Percentiles rank a stretch among this genome's conserved stretches.
Conservation (phyloP, 306 rosid species). For the Ochetophila trinervis region DNA sequence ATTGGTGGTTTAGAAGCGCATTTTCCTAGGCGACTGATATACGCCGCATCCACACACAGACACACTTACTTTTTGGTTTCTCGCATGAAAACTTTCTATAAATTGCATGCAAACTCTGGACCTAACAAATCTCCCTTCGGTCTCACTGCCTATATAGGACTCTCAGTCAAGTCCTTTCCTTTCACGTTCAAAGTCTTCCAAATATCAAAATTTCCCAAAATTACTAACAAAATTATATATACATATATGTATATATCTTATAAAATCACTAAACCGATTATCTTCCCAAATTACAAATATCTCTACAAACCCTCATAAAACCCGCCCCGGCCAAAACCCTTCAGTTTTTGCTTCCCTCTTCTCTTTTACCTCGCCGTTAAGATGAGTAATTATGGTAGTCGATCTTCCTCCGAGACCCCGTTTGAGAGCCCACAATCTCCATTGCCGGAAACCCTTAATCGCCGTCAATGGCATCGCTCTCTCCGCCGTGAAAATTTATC, state of each 20-base stretch:
- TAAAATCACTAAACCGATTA: background rate
- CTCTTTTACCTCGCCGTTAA: background rate
- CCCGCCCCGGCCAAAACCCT: constrained; percentile 15
- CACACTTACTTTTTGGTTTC: constrained; percentile 15
- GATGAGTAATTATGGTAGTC: constrained; percentile 16
- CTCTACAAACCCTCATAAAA: background rate
- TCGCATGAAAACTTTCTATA: constrained; percentile 47
- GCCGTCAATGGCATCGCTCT: no score
- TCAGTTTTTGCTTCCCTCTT: constrained; percentile 5
- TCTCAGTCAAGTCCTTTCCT: background rate
- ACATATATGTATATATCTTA: background rate
- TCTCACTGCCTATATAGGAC: background rate
- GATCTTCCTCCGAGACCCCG: background rate
- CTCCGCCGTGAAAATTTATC: background rate
- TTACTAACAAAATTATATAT: background rate
- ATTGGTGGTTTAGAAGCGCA: constrained; percentile 5
- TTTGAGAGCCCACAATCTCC: background rate
- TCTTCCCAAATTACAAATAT: background rate
- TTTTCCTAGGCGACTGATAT: background rate
- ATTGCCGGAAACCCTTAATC: background rate
- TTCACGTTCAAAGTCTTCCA: background rate
- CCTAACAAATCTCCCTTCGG: background rate
- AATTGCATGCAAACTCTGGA: constrained; percentile 52
- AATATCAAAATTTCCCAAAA: background rate
- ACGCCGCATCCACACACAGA: background rate